These are phyloP conservation scores for Paxillus ammoniavirescens DNA, from an alignment of 768 basidiomycete species.

Conservation along the genomic window DNA sequence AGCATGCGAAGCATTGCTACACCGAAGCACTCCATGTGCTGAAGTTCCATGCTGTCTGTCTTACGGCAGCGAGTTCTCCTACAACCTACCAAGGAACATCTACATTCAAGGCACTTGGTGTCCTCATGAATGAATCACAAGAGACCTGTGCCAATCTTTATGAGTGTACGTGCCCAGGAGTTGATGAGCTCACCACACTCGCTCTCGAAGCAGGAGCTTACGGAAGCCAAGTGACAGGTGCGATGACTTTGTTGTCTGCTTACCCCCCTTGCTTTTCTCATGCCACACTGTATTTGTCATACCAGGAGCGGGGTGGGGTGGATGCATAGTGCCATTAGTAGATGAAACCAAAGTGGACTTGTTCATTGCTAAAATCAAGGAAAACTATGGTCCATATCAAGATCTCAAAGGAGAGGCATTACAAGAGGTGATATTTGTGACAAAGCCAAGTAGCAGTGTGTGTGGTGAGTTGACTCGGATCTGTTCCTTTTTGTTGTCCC, in stretches of 20 bases:
- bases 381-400: conserved; percentile 63
- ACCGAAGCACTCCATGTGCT: conserved; percentile 80
- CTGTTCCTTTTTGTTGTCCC: no score
- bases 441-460: conserved; percentile 78
- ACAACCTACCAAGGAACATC: conserved; percentile 15
- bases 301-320: conserved; percentile 87
- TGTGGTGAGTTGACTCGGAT: conserved; percentile 55
- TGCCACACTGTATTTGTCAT: neutral
- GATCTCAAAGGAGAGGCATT: conserved; percentile 57
- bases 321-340: conserved; percentile 83
- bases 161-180: conserved; percentile 79
- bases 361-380: conserved; percentile 65
- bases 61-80: conserved; percentile 36
- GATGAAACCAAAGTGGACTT: conserved; percentile 55
- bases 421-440: conserved; percentile 74
- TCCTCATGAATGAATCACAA: conserved; percentile 79
- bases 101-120: conserved; percentile 55
- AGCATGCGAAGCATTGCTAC: conserved; percentile 78
- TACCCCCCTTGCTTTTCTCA: neutral
- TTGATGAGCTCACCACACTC: conserved; percentile 65
- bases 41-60: conserved; percentile 68
- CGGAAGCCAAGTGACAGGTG: conserved; percentile 83
- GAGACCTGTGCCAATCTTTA: conserved; percentile 63
- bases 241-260: neutral
- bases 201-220: conserved; percentile 71